Percentiles rank a stretch among this genome's conserved stretches.
phyloP scores from a whole-genome alignment of 2,329 filamentous ascomycete species.

The Aureobasidium subglaciale region DNA sequence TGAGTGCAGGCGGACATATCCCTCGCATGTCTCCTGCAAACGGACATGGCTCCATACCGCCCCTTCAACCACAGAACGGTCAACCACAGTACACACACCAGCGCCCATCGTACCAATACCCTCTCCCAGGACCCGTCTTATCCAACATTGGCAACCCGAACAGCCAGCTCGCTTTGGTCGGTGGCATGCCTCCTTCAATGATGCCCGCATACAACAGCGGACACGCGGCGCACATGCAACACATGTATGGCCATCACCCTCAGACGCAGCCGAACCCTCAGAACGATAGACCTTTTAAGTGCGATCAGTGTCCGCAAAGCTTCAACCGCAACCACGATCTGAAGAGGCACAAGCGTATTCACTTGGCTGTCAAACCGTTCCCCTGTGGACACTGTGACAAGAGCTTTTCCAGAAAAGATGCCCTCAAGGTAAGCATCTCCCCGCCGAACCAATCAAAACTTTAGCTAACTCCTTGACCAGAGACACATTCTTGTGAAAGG shows the following conservation, averaged over 20 bases:
- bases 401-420: constrained; percentile 94
- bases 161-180: constrained; percentile 64
- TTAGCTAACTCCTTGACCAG: constrained; percentile 32
- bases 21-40: constrained; percentile 48
- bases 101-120: constrained; percentile 45
- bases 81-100: constrained; percentile 43
- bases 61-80: constrained; percentile 42
- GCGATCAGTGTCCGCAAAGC: constrained; percentile 82
- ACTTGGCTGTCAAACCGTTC: constrained; percentile 91
- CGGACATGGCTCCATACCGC: constrained; percentile 36
- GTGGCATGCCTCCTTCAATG: constrained; percentile 50
- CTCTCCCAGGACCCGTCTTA: constrained; percentile 62
- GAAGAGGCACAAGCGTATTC: constrained; percentile 92
- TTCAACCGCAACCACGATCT: constrained; percentile 96
- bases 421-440: constrained; percentile 69
- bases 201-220: constrained; percentile 53
- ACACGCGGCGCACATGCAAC: constrained; percentile 59
- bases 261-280: constrained; percentile 44
- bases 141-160: constrained; percentile 71
- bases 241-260: constrained; percentile 48
- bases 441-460: too few species aligned
- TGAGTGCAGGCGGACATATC: constrained; percentile 39
- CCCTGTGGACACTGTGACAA: constrained; percentile 89
- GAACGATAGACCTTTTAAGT: constrained; percentile 87
- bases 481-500: constrained; percentile 62